Evolutionary conservation across 768 basidiomycete species (phyloP).

Genomic region (Psilocybe sp.): DNA sequence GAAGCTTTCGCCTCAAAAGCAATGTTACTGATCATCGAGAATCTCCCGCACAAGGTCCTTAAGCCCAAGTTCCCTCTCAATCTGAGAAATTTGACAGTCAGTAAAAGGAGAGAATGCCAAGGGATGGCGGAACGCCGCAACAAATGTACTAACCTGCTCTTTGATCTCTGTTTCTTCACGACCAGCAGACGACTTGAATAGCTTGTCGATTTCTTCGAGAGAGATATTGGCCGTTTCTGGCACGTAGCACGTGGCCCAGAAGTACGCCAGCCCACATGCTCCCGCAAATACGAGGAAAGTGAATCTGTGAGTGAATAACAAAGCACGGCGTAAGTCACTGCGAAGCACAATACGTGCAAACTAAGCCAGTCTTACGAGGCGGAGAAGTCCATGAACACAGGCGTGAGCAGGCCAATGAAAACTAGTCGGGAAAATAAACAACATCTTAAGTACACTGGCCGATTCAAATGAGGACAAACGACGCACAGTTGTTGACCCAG

Average conservation of each 20-base stretch:
- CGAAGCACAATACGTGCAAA: background rate
- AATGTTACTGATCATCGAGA: conserved; percentile 1
- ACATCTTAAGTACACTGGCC: background rate
- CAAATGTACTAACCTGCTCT: conserved; percentile 41
- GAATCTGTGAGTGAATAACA: conserved; percentile 31
- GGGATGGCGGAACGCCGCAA: background rate
- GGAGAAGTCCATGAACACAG: conserved; percentile 59
- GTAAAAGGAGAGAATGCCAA: background rate
- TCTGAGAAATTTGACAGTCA: background rate
- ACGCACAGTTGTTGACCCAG: conserved; percentile 79
- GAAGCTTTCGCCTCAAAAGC: no score
- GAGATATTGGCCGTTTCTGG: conserved; percentile 79
- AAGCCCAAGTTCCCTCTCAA: conserved; percentile 6
- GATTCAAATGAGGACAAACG: background rate
- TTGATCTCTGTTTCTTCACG: conserved; percentile 50
- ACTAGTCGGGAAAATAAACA: conserved; percentile 36
- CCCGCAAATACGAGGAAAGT: conserved; percentile 69
- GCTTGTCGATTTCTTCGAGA: conserved; percentile 70
- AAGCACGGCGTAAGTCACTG: background rate
- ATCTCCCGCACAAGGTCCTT: conserved; percentile 1
- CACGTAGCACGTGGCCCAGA: conserved; percentile 68
- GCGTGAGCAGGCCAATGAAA: conserved; percentile 72
- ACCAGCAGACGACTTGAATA: conserved; percentile 62
- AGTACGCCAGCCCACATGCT: conserved; percentile 62
- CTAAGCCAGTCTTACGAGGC: conserved; percentile 40